Conservation (phyloP, 106 monocot genomes). For the Cymbidium sinense region DNA sequence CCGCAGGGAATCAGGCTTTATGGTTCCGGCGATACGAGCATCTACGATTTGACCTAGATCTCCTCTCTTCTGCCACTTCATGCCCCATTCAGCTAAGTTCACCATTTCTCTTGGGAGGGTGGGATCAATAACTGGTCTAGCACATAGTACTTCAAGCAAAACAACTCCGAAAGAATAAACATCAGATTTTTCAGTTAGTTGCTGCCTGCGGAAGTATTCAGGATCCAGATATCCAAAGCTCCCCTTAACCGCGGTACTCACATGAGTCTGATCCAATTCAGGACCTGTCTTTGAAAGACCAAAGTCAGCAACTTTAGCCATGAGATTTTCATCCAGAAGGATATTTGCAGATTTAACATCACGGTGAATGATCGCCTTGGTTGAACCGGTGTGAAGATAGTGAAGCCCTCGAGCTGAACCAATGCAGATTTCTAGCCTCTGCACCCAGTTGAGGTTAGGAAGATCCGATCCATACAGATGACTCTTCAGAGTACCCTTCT, state of each 20-base stretch:
- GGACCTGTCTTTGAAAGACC: constrained; percentile 74
- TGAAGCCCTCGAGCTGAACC: constrained; percentile 71
- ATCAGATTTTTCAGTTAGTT: constrained; percentile 69
- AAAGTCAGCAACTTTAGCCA: constrained; percentile 74
- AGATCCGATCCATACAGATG: constrained; percentile 61
- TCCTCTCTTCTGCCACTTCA: constrained; percentile 42
- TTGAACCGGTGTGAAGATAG: constrained; percentile 60
- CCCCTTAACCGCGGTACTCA: constrained; percentile 75
- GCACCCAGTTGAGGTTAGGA: constrained; percentile 54
- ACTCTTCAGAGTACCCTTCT: constrained; percentile 55
- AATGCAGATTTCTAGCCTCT: constrained; percentile 64
- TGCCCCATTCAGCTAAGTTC: constrained; percentile 74
- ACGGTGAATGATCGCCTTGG: constrained; percentile 71
- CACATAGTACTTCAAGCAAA: constrained; percentile 68
- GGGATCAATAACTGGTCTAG: constrained; percentile 64
- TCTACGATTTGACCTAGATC: constrained; percentile 53
- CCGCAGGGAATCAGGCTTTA: constrained; percentile 48
- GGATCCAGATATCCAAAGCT: constrained; percentile 86
- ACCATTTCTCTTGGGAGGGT: constrained; percentile 72
- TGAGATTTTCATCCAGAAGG: constrained; percentile 52
- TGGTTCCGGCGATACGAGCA: constrained; percentile 26
- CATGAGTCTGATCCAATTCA: constrained; percentile 75
- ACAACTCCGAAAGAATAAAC: constrained; percentile 78
- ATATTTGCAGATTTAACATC: constrained; percentile 80
- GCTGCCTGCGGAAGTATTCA: constrained; percentile 72